Evolutionary conservation across 805 yeast genomes (phyloP), one percentile per base, ranked within the genome.

Genomic region (Saturnispora silvae): DNA sequence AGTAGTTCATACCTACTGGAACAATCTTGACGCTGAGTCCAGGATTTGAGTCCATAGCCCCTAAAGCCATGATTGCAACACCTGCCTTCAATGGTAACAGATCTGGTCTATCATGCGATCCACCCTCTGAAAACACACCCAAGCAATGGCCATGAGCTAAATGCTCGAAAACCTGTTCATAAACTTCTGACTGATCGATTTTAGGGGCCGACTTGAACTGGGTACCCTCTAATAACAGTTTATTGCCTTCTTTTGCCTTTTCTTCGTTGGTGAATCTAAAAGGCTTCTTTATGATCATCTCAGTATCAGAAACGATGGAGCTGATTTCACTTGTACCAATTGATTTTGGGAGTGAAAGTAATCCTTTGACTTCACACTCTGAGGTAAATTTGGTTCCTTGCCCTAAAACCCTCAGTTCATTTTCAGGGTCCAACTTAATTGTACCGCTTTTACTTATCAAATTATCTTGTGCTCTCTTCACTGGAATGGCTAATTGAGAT

Each of bases 111-210:
- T 89, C 98, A 52, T 89, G 98, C 10, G 96, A 85, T 1, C 98
- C 98, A 41, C 98, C 98, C 64, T 92, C 98, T 7, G 98, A 96
- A 63, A 86, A 92, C 31, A 92, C 83, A 9, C 97, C 97, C 25
- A 92, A 61, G 44, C 94, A 83, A 40, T 82, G 75, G 29, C 92
- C 86, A 41, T 74, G 69, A 15, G 83, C 70, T 44, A 92, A 67
- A 56, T 85, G 95, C 34, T 78, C 74, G 56, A 87, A 92, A 3
- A 92, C 97, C 45, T 71, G 68, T 38, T 81, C 72, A 58, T 85
- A 92, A 38, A 92, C 95, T 31, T 67, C 65, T 14, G 83, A 71
- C 59, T 92, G 96, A 58, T 92, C 86, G 40, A 92, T 81, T 49
- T 81, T 82, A 40, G 70, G 77, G 2, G 96, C 98, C 27, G 70